phyloP scores from a whole-genome alignment of 192 early-diverging fungal genomes.

The Chytriomyces sp. region DNA sequence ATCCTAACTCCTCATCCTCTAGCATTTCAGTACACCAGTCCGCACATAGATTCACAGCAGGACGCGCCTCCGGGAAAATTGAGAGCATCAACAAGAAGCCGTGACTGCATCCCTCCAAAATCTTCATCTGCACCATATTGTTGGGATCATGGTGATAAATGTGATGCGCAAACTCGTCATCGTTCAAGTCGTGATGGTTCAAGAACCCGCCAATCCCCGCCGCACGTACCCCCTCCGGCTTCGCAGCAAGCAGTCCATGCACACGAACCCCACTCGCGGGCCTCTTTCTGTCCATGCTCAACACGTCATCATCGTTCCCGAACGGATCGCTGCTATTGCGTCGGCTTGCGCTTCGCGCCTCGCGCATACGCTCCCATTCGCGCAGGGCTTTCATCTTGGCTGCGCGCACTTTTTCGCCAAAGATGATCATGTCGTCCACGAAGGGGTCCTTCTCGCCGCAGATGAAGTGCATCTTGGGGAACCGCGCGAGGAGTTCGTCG shows the following conservation, averaged over 20 bases:
- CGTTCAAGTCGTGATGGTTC: neutral
- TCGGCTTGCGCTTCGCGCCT: neutral
- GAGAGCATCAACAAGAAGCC: slow-evolving; percentile 66
- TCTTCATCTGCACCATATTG: slow-evolving; percentile 64
- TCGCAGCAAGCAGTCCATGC: neutral
- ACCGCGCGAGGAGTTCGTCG: slow-evolving; percentile 79
- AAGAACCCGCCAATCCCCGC: neutral
- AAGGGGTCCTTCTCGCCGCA: slow-evolving; percentile 97
- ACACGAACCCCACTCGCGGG: neutral
- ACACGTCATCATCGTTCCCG: slow-evolving; percentile 7
- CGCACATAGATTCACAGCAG: slow-evolving; percentile 39
- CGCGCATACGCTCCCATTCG: slow-evolving; percentile 51
- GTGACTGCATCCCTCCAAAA: slow-evolving; percentile 72
- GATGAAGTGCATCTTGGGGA: slow-evolving; percentile 88
- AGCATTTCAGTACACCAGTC: slow-evolving; percentile 51
- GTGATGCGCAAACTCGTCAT: slow-evolving; percentile 37
- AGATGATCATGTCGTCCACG: slow-evolving; percentile 93
- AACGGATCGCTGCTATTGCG: neutral
- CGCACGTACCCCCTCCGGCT: neutral
- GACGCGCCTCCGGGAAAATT: slow-evolving; percentile 71
- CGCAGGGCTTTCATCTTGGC: slow-evolving; percentile 68
- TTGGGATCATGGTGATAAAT: slow-evolving; percentile 51
- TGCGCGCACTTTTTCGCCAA: slow-evolving; percentile 81
- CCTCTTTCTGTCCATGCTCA: slow-evolving; percentile 11
- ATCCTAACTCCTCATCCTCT: slow-evolving; percentile 27